These are phyloP conservation scores for Marasmius fiardii DNA, from an alignment of 1,284 basidiomycete species.

Conservation along the genomic window DNA sequence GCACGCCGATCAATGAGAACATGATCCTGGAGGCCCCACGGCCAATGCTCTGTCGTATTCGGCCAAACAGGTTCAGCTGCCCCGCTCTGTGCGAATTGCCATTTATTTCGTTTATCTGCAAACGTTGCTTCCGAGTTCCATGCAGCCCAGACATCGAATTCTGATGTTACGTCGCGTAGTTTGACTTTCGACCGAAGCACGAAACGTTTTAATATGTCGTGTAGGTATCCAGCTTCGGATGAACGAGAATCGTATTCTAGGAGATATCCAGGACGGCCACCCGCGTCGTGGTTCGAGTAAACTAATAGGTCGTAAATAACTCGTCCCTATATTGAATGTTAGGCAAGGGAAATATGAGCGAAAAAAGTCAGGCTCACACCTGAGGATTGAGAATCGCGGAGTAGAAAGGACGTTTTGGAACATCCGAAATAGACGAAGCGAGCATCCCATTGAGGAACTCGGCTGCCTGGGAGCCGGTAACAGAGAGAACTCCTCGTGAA, in stretches of 20 bases:
- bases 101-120: slow-evolving; percentile 40
- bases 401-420: slow-evolving; percentile 59
- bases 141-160: slow-evolving; percentile 78
- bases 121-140: slow-evolving; percentile 57
- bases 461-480: slow-evolving; percentile 80
- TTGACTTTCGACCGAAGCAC: slow-evolving; percentile 89
- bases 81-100: slow-evolving; percentile 59
- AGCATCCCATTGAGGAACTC: slow-evolving; percentile 91
- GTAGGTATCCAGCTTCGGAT: slow-evolving; percentile 56
- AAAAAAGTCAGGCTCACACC: slow-evolving; percentile 39
- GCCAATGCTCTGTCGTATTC: slow-evolving; percentile 38
- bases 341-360: slow-evolving; percentile 4
- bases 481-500: slow-evolving; percentile 65
- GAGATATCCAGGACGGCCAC: slow-evolving; percentile 55
- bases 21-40: slow-evolving; percentile 57
- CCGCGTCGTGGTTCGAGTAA: slow-evolving; percentile 55
- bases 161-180: slow-evolving; percentile 69
- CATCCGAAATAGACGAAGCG: slow-evolving; percentile 53
- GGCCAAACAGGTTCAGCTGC: slow-evolving; percentile 68
- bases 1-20: slow-evolving; percentile 71
- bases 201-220: slow-evolving; percentile 76
- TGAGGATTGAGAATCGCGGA: slow-evolving; percentile 86
- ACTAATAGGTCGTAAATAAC: slow-evolving; percentile 89
- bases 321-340: slow-evolving; percentile 61
- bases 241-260: slow-evolving; percentile 71